Evolutionary conservation across 345 rosid species (phyloP), one percentile per base, ranked within the genome.

Genomic region (Jatropha curcas): DNA sequence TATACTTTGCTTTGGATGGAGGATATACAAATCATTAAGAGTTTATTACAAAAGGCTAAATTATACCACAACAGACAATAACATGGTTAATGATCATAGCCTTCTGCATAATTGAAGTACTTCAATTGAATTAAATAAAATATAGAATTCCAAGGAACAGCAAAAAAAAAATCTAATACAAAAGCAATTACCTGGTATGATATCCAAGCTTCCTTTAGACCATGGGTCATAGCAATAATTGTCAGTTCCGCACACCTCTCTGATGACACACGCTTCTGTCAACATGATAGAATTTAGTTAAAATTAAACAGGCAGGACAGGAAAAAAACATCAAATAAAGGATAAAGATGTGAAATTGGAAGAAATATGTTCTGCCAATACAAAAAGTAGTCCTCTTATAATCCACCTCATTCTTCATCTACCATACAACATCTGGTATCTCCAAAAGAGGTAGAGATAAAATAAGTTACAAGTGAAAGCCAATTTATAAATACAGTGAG

Each of bases 191-290:
- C 98, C 97, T 94, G 98, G 84, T 82, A 64, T 73, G 98, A 94
- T 78, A 94, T 90, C 98, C 98, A 94, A 66, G 73, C 98, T 87
- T 94, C 98, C 79, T 94, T 94, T 73, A 94, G 81, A 76, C 87
- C 84, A 76, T 89, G 97, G 62, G 92, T 79, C 25, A 90, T 92
- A 53, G 97, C 97, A 64, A 92, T 83, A 43, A 94, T 87, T 64
- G 89, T 87, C 76, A 94, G 85, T 76, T 90, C 97, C 35, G 85
- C 98, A 77, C 97, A 94, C 74, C 97, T 86, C 78, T 87, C 88
- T 41, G 97, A 85, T 61, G 98, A 85, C 74, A 94, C 84, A 61
- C 84, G 91, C 82, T 84, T 94, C 97, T 94, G 88, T 65, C 66
- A 81, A 53, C 19, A 77, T 12, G 7, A 10, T 31, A 41, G 16